Percentiles rank a stretch among this genome's conserved stretches.
phyloP scores from a whole-genome alignment of 768 basidiomycete species.

The Ramaria sp. region DNA sequence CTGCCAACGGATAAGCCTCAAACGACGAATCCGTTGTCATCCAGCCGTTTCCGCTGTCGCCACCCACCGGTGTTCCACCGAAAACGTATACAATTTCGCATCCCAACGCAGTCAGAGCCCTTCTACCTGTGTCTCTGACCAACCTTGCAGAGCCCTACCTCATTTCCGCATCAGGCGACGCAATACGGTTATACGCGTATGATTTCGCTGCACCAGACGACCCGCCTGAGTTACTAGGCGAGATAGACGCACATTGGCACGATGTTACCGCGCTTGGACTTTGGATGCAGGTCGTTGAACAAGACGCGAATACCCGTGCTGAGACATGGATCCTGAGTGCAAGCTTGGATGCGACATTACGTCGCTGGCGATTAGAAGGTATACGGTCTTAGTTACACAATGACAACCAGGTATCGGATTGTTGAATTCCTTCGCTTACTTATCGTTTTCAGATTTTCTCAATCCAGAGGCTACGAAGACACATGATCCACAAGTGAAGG shows the following conservation, averaged over 20 bases:
- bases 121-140: conserved; percentile 60
- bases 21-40: conserved; percentile 78
- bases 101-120: conserved; percentile 53
- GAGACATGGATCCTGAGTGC: conserved; percentile 80
- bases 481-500: not conserved
- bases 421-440: not conserved
- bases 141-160: conserved; percentile 62
- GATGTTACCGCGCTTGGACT: conserved; percentile 69
- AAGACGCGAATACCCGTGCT: conserved; percentile 35
- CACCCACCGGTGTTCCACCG: conserved; percentile 19
- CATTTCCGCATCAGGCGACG: conserved; percentile 76
- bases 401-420: not conserved
- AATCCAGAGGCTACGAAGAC: not conserved
- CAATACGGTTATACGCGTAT: conserved; percentile 52
- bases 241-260: conserved; percentile 83
- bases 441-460: not conserved
- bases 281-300: conserved; percentile 49
- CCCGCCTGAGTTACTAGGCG: conserved; percentile 53
- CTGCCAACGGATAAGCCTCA: conserved; percentile 46
- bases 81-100: conserved; percentile 46
- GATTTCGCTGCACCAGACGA: conserved; percentile 62
- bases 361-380: conserved; percentile 70
- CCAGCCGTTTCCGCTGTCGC: conserved; percentile 22
- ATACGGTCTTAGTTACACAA: conserved; percentile 19
- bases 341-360: conserved; percentile 78